phyloP scores from a whole-genome alignment of 352 stramenopile genomes.

The Phytophthora pistaciae region DNA sequence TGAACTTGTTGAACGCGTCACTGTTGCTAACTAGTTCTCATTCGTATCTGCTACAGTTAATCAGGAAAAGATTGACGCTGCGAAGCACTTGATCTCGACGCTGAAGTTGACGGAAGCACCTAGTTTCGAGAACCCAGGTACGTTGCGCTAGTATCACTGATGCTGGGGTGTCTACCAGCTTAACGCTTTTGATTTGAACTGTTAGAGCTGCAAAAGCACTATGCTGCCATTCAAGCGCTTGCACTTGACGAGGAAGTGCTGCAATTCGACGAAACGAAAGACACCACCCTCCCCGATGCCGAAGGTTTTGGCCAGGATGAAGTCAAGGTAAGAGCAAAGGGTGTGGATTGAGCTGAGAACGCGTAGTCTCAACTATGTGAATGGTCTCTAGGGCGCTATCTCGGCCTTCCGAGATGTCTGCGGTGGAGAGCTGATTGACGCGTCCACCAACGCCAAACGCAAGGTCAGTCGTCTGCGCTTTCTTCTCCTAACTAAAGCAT shows the following conservation, averaged over 20 bases:
- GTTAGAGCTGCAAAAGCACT: conserved; percentile 88
- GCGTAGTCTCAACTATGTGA: not conserved
- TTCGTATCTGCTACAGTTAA: conserved; percentile 34
- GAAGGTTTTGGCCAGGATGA: conserved; percentile 75
- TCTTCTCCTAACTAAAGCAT: not conserved
- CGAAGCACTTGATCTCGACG: conserved; percentile 74
- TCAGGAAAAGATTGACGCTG: conserved; percentile 67
- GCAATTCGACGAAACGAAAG: conserved; percentile 81
- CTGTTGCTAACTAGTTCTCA: conserved; percentile 9
- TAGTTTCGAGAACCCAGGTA: conserved; percentile 87
- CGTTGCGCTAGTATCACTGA: not conserved
- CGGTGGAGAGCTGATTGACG: conserved; percentile 60
- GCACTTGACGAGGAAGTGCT: conserved; percentile 77
- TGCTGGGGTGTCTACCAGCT: not conserved
- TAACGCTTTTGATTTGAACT: not conserved
- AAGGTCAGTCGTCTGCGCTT: conserved; percentile 40
- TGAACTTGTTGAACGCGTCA: not conserved
- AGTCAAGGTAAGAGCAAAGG: conserved; percentile 55
- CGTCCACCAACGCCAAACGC: conserved; percentile 54
- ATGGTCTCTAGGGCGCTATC: conserved; percentile 50
- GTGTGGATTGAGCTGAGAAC: not conserved
- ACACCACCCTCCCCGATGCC: conserved; percentile 77
- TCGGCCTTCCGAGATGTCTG: conserved; percentile 53
- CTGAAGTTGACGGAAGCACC: conserved; percentile 78
- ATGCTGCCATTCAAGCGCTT: conserved; percentile 80